phyloP scores from a whole-genome alignment of 2,329 filamentous ascomycete species.

The Stachybotrys elegans region DNA sequence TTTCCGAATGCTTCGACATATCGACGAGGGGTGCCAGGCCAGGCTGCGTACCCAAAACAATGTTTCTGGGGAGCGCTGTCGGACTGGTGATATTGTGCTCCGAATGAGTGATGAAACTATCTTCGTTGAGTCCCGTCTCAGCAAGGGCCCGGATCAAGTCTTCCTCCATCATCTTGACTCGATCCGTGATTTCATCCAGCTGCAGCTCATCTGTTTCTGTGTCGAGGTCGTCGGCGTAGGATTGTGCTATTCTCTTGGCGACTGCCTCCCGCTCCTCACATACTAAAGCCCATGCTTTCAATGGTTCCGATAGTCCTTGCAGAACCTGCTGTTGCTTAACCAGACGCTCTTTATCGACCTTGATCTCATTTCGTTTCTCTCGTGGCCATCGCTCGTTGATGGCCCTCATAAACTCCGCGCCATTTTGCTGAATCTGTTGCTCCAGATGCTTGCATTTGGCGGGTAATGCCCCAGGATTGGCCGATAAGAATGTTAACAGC shows the following conservation, averaged over 20 bases:
- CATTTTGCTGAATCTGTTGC: slow-evolving; percentile 40
- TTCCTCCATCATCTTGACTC: slow-evolving; percentile 39
- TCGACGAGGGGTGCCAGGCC: slow-evolving; percentile 21
- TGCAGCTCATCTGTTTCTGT: slow-evolving; percentile 46
- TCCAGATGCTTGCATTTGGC: slow-evolving; percentile 33
- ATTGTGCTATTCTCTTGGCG: slow-evolving; percentile 40
- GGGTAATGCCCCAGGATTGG: slow-evolving; percentile 25
- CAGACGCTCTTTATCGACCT: slow-evolving; percentile 43
- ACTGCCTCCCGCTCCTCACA: slow-evolving; percentile 39
- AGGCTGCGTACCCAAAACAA: slow-evolving; percentile 42
- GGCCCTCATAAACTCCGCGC: slow-evolving; percentile 39
- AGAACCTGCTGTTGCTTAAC: slow-evolving; percentile 40
- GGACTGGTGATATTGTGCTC: too few relatives aligned
- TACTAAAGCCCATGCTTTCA: slow-evolving; percentile 37
- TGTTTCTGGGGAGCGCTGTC: too few relatives aligned
- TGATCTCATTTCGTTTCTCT: slow-evolving; percentile 41
- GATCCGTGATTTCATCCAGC: slow-evolving; percentile 42
- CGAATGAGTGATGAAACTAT: too few relatives aligned
- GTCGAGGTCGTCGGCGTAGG: slow-evolving; percentile 45
- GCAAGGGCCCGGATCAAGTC: slow-evolving; percentile 34
- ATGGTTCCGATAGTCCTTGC: slow-evolving; percentile 32
- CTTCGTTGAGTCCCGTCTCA: slow-evolving; percentile 40
- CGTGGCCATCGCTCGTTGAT: slow-evolving; percentile 41
- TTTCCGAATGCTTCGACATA: slow-evolving; percentile 26
- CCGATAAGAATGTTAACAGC: slow-evolving; percentile 23